Conservation (phyloP, 78 protist genomes). For the Polysphondylium violaceum region DNA sequence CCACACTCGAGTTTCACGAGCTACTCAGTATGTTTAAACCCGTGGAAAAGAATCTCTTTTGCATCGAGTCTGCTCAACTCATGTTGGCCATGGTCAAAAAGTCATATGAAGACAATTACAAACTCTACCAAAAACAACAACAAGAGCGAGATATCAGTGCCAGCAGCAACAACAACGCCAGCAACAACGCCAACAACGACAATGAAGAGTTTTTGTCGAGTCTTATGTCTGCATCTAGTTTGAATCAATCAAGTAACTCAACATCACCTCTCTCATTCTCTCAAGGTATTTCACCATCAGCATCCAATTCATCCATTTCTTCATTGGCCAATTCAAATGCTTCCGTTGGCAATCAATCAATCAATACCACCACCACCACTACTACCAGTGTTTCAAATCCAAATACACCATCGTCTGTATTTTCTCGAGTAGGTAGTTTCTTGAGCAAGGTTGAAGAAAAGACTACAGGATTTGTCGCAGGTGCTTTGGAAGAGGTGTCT, state of each 20-base stretch:
- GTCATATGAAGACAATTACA: slow-evolving; percentile 57
- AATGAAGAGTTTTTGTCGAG: slow-evolving; percentile 8
- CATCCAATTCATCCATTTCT: slow-evolving; percentile 1
- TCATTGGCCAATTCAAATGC: neutral
- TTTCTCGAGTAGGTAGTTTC: slow-evolving; percentile 30
- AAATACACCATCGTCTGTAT: neutral
- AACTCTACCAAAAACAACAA: slow-evolving; percentile 33
- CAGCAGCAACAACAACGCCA: neutral
- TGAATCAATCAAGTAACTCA: neutral
- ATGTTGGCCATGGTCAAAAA: slow-evolving; percentile 37
- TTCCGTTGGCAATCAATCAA: neutral
- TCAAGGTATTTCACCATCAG: slow-evolving; percentile 1
- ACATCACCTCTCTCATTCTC: slow-evolving; percentile 1
- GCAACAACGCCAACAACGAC: neutral
- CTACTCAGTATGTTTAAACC: slow-evolving; percentile 28
- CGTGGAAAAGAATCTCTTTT: slow-evolving; percentile 40
- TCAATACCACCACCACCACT: neutral
- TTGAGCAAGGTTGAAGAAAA: slow-evolving; percentile 60
- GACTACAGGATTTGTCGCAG: slow-evolving; percentile 49
- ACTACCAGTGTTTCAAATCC: neutral
- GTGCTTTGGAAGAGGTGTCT: slow-evolving; percentile 18
- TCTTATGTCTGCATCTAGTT: neutral
- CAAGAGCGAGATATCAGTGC: neutral
- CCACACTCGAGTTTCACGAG: slow-evolving; percentile 45
- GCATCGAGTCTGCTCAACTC: slow-evolving; percentile 67